These are phyloP conservation scores for Amanita pallidorosea DNA, from an alignment of 768 basidiomycete species.

Conservation along the genomic window DNA sequence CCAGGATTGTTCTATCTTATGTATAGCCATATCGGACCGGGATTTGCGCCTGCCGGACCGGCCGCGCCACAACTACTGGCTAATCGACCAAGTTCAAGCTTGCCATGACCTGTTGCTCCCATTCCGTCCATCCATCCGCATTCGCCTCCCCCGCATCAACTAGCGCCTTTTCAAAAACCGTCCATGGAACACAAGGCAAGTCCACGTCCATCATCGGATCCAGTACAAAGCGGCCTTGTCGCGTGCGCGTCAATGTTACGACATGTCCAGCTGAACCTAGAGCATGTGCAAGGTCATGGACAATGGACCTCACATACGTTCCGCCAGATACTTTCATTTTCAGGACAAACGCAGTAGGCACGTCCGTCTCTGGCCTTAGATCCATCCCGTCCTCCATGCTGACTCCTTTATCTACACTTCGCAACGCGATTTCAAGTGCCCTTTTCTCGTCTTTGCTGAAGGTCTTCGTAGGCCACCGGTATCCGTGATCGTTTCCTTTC, in stretches of 20 bases:
- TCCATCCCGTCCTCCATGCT: slow-evolving; percentile 31
- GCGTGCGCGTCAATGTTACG: slow-evolving; percentile 78
- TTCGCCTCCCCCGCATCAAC: slow-evolving; percentile 42
- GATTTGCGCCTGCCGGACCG: background rate
- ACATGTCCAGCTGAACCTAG: slow-evolving; percentile 89
- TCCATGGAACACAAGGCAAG: slow-evolving; percentile 61
- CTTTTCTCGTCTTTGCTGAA: slow-evolving; percentile 59
- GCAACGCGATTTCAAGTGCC: slow-evolving; percentile 57
- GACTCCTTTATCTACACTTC: slow-evolving; percentile 31
- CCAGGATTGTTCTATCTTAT: background rate
- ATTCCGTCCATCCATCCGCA: slow-evolving; percentile 59
- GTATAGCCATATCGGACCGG: background rate
- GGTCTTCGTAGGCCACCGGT: slow-evolving; percentile 62
- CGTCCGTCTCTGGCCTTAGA: slow-evolving; percentile 16
- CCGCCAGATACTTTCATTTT: slow-evolving; percentile 93
- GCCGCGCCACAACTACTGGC: background rate
- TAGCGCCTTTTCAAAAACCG: slow-evolving; percentile 54
- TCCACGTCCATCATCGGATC: slow-evolving; percentile 40
- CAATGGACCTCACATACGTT: slow-evolving; percentile 93
- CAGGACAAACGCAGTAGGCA: slow-evolving; percentile 74
- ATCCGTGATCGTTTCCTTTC: slow-evolving; percentile 66
- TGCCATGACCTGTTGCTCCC: slow-evolving; percentile 77
- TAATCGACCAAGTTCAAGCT: slow-evolving; percentile 47
- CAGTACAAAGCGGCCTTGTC: slow-evolving; percentile 75
- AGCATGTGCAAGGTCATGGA: slow-evolving; percentile 82